Percentiles rank a stretch among this genome's conserved stretches.
These are phyloP conservation scores for Diospyros kaki DNA, from an alignment of 148 eudicot genomes.

Conservation along the genomic window DNA sequence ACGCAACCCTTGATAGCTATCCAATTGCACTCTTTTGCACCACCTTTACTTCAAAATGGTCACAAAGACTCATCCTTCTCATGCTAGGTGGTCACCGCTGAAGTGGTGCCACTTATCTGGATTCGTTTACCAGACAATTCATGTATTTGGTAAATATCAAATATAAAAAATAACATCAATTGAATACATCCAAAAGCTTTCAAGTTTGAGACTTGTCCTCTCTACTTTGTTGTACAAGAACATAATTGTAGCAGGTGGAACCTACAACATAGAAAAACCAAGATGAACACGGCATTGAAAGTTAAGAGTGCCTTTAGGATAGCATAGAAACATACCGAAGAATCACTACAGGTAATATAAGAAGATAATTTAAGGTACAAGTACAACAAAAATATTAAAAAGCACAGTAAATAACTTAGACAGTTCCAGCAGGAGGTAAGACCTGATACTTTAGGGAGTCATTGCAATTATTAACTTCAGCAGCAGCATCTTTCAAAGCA, in stretches of 20 bases:
- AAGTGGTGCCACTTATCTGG: neutral
- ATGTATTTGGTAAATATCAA: neutral
- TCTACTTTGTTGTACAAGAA: neutral
- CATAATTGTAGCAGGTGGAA: neutral
- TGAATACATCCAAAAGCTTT: neutral
- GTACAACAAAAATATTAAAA: neutral
- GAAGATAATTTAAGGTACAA: neutral
- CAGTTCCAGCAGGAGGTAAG: constrained; percentile 13
- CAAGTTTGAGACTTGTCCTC: neutral
- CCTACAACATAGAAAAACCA: neutral
- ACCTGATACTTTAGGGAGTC: constrained; percentile 83
- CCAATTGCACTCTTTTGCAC: neutral
- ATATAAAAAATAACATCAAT: neutral
- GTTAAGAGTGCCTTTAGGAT: neutral
- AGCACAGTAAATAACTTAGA: neutral
- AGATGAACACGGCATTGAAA: neutral
- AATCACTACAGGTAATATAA: neutral
- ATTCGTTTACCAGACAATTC: no score
- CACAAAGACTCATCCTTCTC: neutral
- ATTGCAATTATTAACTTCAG: constrained; percentile 49
- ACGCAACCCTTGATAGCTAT: no score
- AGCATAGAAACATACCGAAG: constrained; percentile 1
- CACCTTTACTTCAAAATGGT: neutral
- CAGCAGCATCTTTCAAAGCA: constrained; percentile 62
- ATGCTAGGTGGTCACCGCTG: neutral